phyloP scores from a whole-genome alignment of 768 basidiomycete genomes.

The Astraeus odoratus region DNA sequence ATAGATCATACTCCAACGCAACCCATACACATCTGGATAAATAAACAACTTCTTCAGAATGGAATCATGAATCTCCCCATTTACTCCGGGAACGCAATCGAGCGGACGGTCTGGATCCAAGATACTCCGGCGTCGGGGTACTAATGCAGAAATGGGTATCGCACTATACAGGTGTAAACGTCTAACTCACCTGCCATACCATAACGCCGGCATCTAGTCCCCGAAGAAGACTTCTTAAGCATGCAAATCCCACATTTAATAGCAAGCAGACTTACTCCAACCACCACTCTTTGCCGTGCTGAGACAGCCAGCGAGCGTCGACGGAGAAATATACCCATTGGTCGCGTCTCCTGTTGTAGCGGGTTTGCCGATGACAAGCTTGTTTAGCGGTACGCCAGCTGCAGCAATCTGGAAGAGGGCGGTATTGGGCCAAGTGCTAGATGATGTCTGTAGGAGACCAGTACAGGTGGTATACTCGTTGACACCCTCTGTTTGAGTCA shows the following conservation, averaged over 20 bases:
- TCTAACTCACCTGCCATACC: slow-evolving; percentile 30
- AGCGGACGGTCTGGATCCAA: slow-evolving; percentile 36
- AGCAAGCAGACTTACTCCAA: slow-evolving; percentile 47
- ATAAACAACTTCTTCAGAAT: too few species aligned
- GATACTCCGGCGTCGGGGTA: slow-evolving; percentile 34
- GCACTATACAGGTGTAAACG: background rate
- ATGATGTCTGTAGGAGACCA: slow-evolving; percentile 33
- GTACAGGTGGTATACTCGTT: slow-evolving; percentile 33
- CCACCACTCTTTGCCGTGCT: slow-evolving; percentile 50
- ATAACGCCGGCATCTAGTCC: slow-evolving; percentile 30
- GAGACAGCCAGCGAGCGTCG: slow-evolving; percentile 55
- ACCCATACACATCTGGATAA: too few species aligned
- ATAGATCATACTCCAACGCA: too few species aligned
- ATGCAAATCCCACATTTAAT: too few species aligned
- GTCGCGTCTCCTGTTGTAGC: slow-evolving; percentile 42
- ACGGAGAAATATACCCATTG: slow-evolving; percentile 51
- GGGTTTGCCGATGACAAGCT: slow-evolving; percentile 76
- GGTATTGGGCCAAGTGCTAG: slow-evolving; percentile 35
- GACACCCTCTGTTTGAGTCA: background rate
- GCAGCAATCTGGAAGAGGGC: slow-evolving; percentile 44
- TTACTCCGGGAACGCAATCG: slow-evolving; percentile 30
- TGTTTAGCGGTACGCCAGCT: slow-evolving; percentile 49
- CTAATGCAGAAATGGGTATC: slow-evolving; percentile 11
- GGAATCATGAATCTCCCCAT: too few species aligned
- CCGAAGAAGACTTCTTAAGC: too few species aligned